A percentile compares a stretch with the other conserved stretches of the same genome.
Evolutionary conservation across 768 basidiomycete species (phyloP).

Genomic region (Tulasnella sp.): DNA sequence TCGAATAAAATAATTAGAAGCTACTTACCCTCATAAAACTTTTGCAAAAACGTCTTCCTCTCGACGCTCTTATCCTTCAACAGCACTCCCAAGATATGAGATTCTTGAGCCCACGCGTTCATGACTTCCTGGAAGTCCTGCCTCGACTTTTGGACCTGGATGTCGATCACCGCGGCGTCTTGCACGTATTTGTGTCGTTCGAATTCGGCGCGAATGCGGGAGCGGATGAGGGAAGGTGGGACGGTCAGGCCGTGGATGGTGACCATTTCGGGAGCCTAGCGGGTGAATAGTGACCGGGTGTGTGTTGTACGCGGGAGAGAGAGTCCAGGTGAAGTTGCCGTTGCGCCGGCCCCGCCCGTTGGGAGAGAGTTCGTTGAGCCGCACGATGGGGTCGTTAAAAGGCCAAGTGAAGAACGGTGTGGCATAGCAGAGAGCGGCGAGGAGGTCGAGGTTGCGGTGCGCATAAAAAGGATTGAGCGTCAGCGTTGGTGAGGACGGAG

Average conservation of each 20-base stretch:
- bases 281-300: background rate
- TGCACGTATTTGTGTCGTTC: slow-evolving; percentile 80
- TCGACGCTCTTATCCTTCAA: slow-evolving; percentile 47
- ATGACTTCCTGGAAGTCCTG: slow-evolving; percentile 92
- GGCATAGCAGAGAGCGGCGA: background rate
- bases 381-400: background rate
- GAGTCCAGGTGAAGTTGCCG: too few relatives aligned
- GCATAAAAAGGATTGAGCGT: background rate
- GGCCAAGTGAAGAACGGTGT: background rate
- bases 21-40: slow-evolving; percentile 72
- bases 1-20: slow-evolving; percentile 25
- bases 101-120: slow-evolving; percentile 89
- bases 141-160: slow-evolving; percentile 75
- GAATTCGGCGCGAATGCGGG: slow-evolving; percentile 78
- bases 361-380: background rate
- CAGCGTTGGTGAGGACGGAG: background rate
- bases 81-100: slow-evolving; percentile 71
- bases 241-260: slow-evolving; percentile 75
- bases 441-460: background rate
- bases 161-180: slow-evolving; percentile 77
- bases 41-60: slow-evolving; percentile 67
- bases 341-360: too few relatives aligned
- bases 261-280: slow-evolving; percentile 87
- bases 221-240: slow-evolving; percentile 71
- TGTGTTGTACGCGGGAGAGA: too few relatives aligned